Evolutionary conservation across 345 rosid genomes (phyloP), one percentile per base, ranked within the genome.

Genomic region (Camelina sativa): DNA sequence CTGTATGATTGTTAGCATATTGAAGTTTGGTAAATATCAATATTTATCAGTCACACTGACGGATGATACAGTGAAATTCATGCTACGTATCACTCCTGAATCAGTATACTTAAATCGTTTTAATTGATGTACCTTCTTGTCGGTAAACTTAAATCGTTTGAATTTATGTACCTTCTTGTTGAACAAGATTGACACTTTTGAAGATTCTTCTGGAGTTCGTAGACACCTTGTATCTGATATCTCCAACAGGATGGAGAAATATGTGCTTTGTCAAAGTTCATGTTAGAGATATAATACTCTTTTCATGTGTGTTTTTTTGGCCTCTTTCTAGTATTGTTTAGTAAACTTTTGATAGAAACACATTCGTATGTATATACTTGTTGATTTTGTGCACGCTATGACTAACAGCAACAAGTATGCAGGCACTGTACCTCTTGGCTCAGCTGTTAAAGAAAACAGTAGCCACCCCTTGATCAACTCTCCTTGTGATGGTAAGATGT

Each of bases 401-500:
- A 58, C 78, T 74, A 58, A 74, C 60, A 37, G 17, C 30, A 28
- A 19, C 30, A 28, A 15, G 54, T 75, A 40, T 71, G 80, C 72
- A 77, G 76, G 80, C 8, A 63, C 43, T 25, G 4, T 30, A 40
- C 72, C 70, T 43, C 51, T 65, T 64, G 67, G 59, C 16, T 37
- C 76, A 50, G 80, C 62, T 56, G 20, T 20, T 64, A 63, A 56
- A 28, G 76, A 47, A 71, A 38, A 40, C 72, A 70, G 40, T 20
- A 38, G 2, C 30, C 65, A 62, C 43, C 34, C 59, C 1, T 35
- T 46, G 48, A 56, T 47, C n/a, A 71, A 77, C 51, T 55, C 51
- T 64, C 71, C 71, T 35, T 65, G 28, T 40, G 22, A 17, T 64
- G 80, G 76, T 70, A 76, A 69, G 51, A 60, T 67, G 6, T 48